Base-by-base conservation (phyloP, 352 stramenopile species). In the Pythium scleroteichum region DNA sequence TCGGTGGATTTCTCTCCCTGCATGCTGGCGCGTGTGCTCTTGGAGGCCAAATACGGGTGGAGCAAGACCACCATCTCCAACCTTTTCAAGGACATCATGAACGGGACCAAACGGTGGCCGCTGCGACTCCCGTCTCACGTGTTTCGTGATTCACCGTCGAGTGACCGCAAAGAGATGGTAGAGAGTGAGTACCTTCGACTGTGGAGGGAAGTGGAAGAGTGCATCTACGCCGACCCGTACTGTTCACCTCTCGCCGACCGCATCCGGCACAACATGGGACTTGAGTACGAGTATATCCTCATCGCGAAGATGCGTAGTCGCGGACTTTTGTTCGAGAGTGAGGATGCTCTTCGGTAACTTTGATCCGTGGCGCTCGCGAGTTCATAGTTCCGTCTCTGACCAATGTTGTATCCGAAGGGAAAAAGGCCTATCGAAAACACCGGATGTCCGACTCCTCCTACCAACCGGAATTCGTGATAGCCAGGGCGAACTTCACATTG, bases 251-350 rank as follows among this genome's bases (percentile, higher is more conserved):
- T 90, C 26, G 78, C 84, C 1, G 86, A 95, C 61, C 81, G 84
- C 19, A 72, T 89, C 29, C 78, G 82, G 12, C 83, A 90, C 59
- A 90, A 83, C 55, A 70, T 92, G 64, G 88, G 87, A 16, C 66
- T 88, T 49, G 87, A 97, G 63, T 94, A 94, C 63, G 88, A 97
- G 59, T 92, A 92, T 59, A 61, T 94, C 42, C 73, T 97, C 61
- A 61, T 84, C 45, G 73, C 83, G 55, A 92, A 82, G 53, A 68
- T 97, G 38, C 75, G 72, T 17, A 89, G 83, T 44, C 76, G 75
- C 16, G 74, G 75, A 0, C 56, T 97, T 39, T 75, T 87, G 7
- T 97, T 94, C 62, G 81, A 96, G 54, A 90, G 78, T 54, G 88
- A 97, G 48, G 83, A 91, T 51, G 78, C 78, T 46, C 64, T 96